Evolutionary conservation across 805 yeast species (phyloP), one percentile per base, ranked within the genome.

Genomic region (Maudiozyma barnettii): DNA sequence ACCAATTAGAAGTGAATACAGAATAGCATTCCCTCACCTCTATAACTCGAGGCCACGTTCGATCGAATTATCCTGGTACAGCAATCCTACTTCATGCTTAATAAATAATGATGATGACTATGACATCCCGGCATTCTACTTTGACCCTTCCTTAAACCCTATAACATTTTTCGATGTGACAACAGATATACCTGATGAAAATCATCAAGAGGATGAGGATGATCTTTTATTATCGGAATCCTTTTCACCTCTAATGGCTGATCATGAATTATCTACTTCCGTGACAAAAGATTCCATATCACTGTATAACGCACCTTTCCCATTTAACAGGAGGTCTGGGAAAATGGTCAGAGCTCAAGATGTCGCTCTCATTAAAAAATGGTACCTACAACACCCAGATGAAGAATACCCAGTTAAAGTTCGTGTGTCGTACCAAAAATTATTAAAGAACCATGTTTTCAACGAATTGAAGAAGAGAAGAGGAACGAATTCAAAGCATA

Each of bases 361-460:
- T 66, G 95, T 90, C 14, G 80, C 96, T 0, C 64, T 93, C 2
- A 71, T 85, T 6, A 93, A 93, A 63, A 69, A 74, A 22, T 88
- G 96, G 95, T 90, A 85, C 59, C 65, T 78, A 40, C 82, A 83
- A 46, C 81, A 78, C 48, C 82, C 90, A 1, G 74, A 79, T 16
- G 70, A 75, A 8, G 74, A 72, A 5, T 72, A 75, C 47, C 89
- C 90, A 0, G 76, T 80, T 8, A 93, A 93, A 60, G 88, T 86
- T 0, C 76, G 90, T 39, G 78, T 89, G 1, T 90, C 98, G 0
- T 84, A 90, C 60, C 98, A 93, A 61, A 87, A 88, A 61, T 70
- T 93, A n/a, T 66, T 95, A 46, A 93, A 93, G 60, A 72, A 75
- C 1, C 69, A 77, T 56, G 90, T 91, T 3, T 68, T 81, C 43